phyloP scores from a whole-genome alignment of 495 filamentous ascomycete genomes.

The Penicillium riverlandense region DNA sequence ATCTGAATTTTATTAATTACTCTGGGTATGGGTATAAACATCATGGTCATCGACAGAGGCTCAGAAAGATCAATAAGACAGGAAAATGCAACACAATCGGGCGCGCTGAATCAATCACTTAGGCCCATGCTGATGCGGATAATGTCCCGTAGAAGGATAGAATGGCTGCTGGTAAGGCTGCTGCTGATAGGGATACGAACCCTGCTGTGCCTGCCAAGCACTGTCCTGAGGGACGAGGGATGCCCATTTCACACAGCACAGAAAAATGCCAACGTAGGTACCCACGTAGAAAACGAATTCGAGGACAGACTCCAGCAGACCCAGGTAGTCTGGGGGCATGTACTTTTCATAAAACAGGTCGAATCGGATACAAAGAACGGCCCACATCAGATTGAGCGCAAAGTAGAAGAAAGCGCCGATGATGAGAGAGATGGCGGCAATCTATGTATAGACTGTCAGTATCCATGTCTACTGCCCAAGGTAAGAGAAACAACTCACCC shows the following conservation, averaged over 20 bases:
- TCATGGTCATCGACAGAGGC: conserved; percentile 1
- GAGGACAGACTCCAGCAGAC: conserved; percentile 1
- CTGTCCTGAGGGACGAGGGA: too few species aligned
- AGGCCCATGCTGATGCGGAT: neutral
- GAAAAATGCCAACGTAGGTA: conserved; percentile 14
- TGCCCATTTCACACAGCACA: conserved; percentile 13
- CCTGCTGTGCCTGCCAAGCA: neutral
- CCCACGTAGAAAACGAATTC: conserved; percentile 14
- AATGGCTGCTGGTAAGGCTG: neutral
- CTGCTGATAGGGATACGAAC: neutral
- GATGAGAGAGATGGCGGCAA: conserved; percentile 7
- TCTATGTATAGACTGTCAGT: conserved; percentile 1
- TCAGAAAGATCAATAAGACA: too few species aligned
- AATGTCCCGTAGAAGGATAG: neutral
- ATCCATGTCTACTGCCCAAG: too few species aligned
- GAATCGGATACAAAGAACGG: conserved; percentile 9
- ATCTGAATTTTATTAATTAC: too few species aligned
- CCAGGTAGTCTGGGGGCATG: conserved; percentile 5
- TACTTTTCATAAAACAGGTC: conserved; percentile 4
- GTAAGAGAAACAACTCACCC: conserved; percentile 3
- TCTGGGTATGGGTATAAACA: neutral
- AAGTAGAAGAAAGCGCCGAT: conserved; percentile 13
- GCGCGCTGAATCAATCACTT: neutral
- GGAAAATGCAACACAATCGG: too few species aligned
- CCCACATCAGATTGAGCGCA: conserved; percentile 8